Conservation (phyloP, 2,329 filamentous ascomycete species). For the Colletotrichum lindemuthianum region DNA sequence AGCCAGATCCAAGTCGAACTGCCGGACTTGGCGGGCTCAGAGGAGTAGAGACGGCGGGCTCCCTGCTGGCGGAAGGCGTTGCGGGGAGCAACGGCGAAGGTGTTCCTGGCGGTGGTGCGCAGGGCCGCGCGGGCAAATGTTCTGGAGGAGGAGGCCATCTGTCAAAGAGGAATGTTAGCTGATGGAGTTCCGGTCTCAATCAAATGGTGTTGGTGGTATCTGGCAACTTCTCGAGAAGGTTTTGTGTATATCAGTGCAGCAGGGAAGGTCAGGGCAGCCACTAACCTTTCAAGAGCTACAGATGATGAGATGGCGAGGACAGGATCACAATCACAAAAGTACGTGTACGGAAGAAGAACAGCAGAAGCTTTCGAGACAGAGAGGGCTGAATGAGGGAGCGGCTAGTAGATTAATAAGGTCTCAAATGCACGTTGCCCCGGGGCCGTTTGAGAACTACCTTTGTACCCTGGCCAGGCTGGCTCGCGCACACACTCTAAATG, state of each 20-base stretch:
- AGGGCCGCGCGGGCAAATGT: slow-evolving; percentile 68
- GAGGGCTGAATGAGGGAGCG: slow-evolving; percentile 6
- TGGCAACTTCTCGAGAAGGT: slow-evolving; percentile 14
- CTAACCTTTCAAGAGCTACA: slow-evolving; percentile 27
- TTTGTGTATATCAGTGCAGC: slow-evolving; percentile 12
- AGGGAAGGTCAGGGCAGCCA: neutral
- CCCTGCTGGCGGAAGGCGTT: slow-evolving; percentile 78
- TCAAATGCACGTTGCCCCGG: slow-evolving; percentile 26
- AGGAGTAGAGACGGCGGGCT: slow-evolving; percentile 79
- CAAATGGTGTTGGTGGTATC: neutral
- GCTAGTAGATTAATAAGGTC: slow-evolving; percentile 16
- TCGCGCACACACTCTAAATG: neutral
- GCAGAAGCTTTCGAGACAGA: neutral
- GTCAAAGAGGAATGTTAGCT: too few relatives aligned
- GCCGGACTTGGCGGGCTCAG: slow-evolving; percentile 67
- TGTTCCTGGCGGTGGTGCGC: slow-evolving; percentile 66
- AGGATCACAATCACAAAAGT: slow-evolving; percentile 13
- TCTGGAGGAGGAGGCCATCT: slow-evolving; percentile 41
- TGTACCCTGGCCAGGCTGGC: slow-evolving; percentile 11
- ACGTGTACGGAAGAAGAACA: neutral
- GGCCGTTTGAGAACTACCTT: slow-evolving; percentile 32
- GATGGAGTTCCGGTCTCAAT: neutral
- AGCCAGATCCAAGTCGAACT: slow-evolving; percentile 64
- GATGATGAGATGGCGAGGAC: slow-evolving; percentile 9
- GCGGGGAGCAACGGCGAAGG: slow-evolving; percentile 68